Conservation (phyloP, 345 rosid genomes). For the Rhodamnia argentea region DNA sequence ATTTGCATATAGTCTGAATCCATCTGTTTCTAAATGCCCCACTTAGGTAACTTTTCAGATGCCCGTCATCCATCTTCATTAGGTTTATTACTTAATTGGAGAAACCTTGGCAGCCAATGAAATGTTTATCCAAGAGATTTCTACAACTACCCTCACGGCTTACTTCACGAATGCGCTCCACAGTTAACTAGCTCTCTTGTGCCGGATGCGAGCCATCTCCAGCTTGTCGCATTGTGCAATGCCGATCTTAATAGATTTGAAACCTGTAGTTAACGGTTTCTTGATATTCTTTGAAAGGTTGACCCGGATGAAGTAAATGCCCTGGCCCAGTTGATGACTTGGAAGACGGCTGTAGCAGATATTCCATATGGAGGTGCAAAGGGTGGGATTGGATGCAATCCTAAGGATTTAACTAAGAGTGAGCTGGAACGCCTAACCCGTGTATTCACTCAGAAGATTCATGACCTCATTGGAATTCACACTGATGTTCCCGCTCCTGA, state of each 20-base stretch:
- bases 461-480: slow-evolving; percentile 83
- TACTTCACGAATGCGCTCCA: background rate
- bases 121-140: background rate
- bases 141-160: background rate
- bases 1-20: background rate
- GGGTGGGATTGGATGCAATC: slow-evolving; percentile 87
- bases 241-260: background rate
- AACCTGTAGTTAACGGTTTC: background rate
- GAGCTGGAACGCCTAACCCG: slow-evolving; percentile 90
- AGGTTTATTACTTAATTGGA: background rate
- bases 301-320: slow-evolving; percentile 98
- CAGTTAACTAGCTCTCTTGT: background rate
- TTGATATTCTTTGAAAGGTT: slow-evolving; percentile 35
- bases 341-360: slow-evolving; percentile 96
- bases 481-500: slow-evolving; percentile 97
- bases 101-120: background rate
- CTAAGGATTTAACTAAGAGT: slow-evolving; percentile 52
- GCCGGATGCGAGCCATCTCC: background rate
- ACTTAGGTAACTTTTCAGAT: background rate
- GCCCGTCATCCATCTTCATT: background rate
- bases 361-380: slow-evolving; percentile 98
- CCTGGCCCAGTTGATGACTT: slow-evolving; percentile 92
- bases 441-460: slow-evolving; percentile 97
- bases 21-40: background rate
- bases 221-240: background rate